phyloP scores from a whole-genome alignment of 345 rosid species.

The Ceriops decandra region DNA sequence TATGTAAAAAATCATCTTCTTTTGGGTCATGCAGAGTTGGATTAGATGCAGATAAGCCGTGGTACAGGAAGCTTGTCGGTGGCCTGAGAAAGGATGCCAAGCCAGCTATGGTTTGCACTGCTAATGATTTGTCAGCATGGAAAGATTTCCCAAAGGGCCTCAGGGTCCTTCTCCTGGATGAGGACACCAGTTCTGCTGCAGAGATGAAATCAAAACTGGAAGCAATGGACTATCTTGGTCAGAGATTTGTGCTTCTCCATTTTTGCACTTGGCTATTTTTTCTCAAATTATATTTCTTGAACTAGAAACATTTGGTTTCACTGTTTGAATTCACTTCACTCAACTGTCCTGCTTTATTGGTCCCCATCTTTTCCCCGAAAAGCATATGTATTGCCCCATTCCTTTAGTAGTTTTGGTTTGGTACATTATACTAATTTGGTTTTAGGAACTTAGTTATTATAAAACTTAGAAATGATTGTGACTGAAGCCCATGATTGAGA shows the following conservation, averaged over 20 bases:
- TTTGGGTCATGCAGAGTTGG: conserved; percentile 33
- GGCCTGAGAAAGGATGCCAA: conserved; percentile 91
- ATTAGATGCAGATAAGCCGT: conserved; percentile 16
- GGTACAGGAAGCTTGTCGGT: conserved; percentile 32
- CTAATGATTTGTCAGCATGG: conserved; percentile 78
- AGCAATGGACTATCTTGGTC: conserved; percentile 87
- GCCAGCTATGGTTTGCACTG: conserved; percentile 92
- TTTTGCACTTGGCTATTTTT: conserved; percentile 2
- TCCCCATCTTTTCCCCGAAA: conserved; percentile 12
- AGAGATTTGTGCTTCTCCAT: conserved; percentile 27
- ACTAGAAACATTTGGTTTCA: conserved; percentile 9
- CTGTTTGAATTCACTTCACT: conserved; percentile 13
- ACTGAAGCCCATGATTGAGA: neutral
- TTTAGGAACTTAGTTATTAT: conserved; percentile 13
- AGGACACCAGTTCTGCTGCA: conserved; percentile 48
- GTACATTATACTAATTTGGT: conserved; percentile 8
- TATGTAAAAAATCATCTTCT: neutral
- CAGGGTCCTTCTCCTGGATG: conserved; percentile 75
- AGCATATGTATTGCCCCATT: conserved; percentile 10
- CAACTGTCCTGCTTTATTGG: conserved; percentile 14
- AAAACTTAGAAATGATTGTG: neutral
- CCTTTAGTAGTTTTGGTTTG: conserved; percentile 7
- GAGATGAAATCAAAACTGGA: conserved; percentile 74
- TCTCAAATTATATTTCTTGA: neutral
- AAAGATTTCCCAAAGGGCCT: conserved; percentile 95